A percentile compares a stretch with the other conserved stretches of the same genome.
phyloP scores from a whole-genome alignment of 2,329 filamentous ascomycete genomes.

The Didymella segeticola region DNA sequence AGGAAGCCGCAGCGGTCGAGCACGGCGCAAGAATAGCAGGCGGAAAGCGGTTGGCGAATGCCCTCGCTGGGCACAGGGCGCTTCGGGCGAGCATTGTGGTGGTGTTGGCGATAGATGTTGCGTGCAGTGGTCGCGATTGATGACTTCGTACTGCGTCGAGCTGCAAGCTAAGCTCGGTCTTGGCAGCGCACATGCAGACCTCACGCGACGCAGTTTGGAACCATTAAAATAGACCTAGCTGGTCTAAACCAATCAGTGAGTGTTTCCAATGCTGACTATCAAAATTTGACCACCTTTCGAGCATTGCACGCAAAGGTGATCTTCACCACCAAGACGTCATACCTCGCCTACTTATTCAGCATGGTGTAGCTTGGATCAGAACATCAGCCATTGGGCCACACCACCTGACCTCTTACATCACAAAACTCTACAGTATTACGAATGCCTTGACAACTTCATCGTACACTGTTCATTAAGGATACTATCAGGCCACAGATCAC shows the following conservation, averaged over 20 bases:
- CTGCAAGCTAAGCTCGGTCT: slow-evolving; percentile 17
- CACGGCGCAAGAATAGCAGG: slow-evolving; percentile 35
- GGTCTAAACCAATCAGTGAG: background rate
- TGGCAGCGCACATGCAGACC: slow-evolving; percentile 3
- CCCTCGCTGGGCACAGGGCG: slow-evolving; percentile 40
- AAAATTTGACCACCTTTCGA: background rate
- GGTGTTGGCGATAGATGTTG: slow-evolving; percentile 8
- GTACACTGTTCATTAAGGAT: background rate
- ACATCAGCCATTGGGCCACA: slow-evolving; percentile 9
- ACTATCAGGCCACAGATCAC: background rate
- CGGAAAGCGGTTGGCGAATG: slow-evolving; percentile 37
- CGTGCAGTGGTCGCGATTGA: background rate
- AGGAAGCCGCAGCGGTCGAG: slow-evolving; percentile 31
- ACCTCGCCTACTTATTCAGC: slow-evolving; percentile 16
- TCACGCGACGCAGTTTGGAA: background rate
- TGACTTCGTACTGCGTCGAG: slow-evolving; percentile 10
- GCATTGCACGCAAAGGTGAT: background rate
- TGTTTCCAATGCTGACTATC: background rate
- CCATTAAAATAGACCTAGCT: background rate
- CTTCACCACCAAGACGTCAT: slow-evolving; percentile 12
- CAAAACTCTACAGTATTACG: background rate
- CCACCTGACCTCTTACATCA: slow-evolving; percentile 3
- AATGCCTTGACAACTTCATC: background rate
- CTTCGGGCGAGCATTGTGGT: slow-evolving; percentile 41
- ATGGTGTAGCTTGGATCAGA: slow-evolving; percentile 2